These are phyloP conservation scores for Plantago coronopus DNA, from an alignment of 305 asterid species.

Conservation along the genomic window DNA sequence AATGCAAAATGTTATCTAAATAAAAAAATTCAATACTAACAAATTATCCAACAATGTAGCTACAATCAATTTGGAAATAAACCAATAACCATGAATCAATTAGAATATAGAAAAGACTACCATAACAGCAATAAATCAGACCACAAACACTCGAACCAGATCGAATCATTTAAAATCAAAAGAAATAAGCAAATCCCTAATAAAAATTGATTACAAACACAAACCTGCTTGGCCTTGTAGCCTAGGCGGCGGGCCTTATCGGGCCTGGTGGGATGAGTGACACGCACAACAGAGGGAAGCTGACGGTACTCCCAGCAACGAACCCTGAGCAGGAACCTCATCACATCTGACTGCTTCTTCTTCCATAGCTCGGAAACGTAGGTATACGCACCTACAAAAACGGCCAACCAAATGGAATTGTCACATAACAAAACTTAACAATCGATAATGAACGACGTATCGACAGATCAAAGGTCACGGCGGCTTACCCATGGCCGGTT, in stretches of 20 bases:
- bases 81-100: no score
- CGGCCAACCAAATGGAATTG: no score
- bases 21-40: no score
- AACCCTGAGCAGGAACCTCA: conserved; percentile 27
- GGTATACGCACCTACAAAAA: conserved; percentile 25
- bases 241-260: conserved; percentile 33
- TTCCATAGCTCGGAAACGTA: conserved; percentile 31
- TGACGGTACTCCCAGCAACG: conserved; percentile 35
- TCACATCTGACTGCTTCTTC: conserved; percentile 32
- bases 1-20: no score
- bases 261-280: conserved; percentile 28
- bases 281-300: conserved; percentile 30
- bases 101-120: no score
- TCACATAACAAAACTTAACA: no score
- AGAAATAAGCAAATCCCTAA: not conserved
- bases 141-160: not conserved
- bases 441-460: no score
- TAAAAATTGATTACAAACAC: not conserved
- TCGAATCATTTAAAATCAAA: not conserved
- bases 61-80: no score
- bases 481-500: no score
- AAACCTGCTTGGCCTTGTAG: conserved; percentile 31
- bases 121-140: no score
- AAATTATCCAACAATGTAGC: no score
- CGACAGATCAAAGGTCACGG: no score